Evolutionary conservation across 1,284 basidiomycete species (phyloP), one percentile per base, ranked within the genome.

Genomic region (Sanguinoderma infundibulare): DNA sequence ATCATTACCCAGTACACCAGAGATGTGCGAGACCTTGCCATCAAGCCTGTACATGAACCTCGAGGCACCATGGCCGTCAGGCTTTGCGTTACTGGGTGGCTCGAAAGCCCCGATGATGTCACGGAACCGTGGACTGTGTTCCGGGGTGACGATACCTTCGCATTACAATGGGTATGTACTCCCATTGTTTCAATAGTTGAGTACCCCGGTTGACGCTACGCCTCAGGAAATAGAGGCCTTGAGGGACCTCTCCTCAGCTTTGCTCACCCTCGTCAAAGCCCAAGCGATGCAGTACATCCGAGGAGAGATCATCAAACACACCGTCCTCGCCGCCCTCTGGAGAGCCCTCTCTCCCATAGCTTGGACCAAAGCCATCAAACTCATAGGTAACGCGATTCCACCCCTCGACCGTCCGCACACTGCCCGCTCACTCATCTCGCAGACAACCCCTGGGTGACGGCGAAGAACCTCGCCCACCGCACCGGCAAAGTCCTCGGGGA

Each of bases 41-140:
- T 87, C 28, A 66, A 83, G 6, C 83, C 83, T 12, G 81, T 86
- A 4, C 69, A 70, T 49, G 61, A 69, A 15, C 74, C 76, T 10
- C 67, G 76, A 42, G 81, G 86, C 47, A 83, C 82, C 2, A 74
- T 87, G 42, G 83, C 79, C 0, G 80, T 86, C 0, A 74, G 83
- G 38, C 66, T 87, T 24, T 87, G 86, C 64, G 78, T 86, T 6
- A 85, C 83, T 62, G 85, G 85, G 9, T 87, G 85, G 85, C 69
- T 87, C 46, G 69, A 74, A 7, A 69, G 74, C 8, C 70, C 69
- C 36, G 74, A 77, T 5, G 84, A 86, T 66, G 80, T 87, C 17
- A 78, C 76, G 2, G 79, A 77, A 5, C 85, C 85, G 2, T 87
- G 85, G 85, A 79, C 75, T 0, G 71, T 85, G 4, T 83, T 84